Evolutionary conservation across 305 asterid species (phyloP).

Genomic region (Fraxinus dipetala): DNA sequence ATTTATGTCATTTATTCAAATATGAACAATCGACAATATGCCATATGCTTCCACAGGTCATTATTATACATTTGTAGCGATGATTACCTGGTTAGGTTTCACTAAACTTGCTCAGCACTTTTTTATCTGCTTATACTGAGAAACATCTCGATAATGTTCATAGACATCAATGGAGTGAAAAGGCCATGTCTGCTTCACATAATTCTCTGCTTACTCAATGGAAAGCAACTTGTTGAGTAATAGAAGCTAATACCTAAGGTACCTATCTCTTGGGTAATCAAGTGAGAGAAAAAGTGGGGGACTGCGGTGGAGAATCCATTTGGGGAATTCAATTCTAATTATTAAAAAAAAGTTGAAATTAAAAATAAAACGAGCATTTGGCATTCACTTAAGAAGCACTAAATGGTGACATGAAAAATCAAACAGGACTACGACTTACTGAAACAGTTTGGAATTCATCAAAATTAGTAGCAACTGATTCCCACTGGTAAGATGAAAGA

Average conservation of each 20-base stretch:
- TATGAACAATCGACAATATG: neutral
- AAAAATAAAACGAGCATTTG: neutral
- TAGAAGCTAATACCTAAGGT: neutral
- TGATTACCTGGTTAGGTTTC: neutral
- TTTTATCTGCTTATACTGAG: neutral
- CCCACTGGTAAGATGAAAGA: constrained; percentile 87
- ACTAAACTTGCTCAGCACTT: neutral
- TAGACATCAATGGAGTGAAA: neutral
- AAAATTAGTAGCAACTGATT: constrained; percentile 84
- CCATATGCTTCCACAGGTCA: neutral
- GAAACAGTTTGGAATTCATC: constrained; percentile 85
- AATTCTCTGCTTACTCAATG: neutral
- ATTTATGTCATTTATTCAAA: neutral
- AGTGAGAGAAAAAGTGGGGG: neutral
- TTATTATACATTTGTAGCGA: neutral
- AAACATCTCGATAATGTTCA: neutral
- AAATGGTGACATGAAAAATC: neutral
- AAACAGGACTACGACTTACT: constrained; percentile 49
- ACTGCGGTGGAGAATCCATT: neutral
- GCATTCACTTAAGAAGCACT: neutral
- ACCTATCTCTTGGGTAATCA: neutral
- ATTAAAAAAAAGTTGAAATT: neutral
- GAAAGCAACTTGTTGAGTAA: neutral
- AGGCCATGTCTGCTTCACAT: neutral
- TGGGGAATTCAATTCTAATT: neutral